Base-by-base conservation (phyloP, 2,329 filamentous ascomycete genomes). In the Calonectria pauciramosa region DNA sequence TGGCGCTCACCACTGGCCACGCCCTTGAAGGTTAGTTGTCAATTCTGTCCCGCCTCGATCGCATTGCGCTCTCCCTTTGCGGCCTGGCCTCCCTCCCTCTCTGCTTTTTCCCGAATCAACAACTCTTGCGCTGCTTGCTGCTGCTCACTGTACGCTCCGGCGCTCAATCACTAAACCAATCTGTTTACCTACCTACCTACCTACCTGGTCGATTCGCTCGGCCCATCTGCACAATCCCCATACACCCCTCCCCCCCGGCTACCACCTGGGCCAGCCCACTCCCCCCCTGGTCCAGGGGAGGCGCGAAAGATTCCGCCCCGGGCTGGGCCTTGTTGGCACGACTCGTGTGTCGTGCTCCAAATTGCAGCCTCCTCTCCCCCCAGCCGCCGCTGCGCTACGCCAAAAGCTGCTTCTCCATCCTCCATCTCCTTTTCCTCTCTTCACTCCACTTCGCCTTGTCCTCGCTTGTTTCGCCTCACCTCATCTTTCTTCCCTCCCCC, bases 281-380 rank as follows among this genome's bases (percentile, higher is more conserved):
- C 75, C 77, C 79, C 79, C 78, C 80, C 77, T 79, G 77, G 77
- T 74, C 77, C 79, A 81, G 80, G 80, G 80, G 80, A 81, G 77
- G 78, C 76, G 78, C 78, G 77, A 81, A 78, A 78, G 80, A 80
- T 80, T 81, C 80, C 80, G 79, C 75, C 77, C 78, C 76, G 79
- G 78, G 76, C 78, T 80, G 77, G 76, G 72, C 80, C 80, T 81
- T 79, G 77, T 76, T 77, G 76, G 80, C 80, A 81, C 80, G 80
- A 81, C 80, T 81, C 80, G 80, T 81, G 80, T 80, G 80, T 81
- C 79, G 76, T 80, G 80, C 75, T 78, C 72, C 80, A 81, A 81
- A 82, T 82, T 81, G 79, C 80, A 81, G 79, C 79, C 75, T 80
- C 77, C 74, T 70, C 75, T 70, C 78, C 78, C 79, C 78, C 80